phyloP scores from a whole-genome alignment of 257 asterid species.

The Solanum ahanhuiri region DNA sequence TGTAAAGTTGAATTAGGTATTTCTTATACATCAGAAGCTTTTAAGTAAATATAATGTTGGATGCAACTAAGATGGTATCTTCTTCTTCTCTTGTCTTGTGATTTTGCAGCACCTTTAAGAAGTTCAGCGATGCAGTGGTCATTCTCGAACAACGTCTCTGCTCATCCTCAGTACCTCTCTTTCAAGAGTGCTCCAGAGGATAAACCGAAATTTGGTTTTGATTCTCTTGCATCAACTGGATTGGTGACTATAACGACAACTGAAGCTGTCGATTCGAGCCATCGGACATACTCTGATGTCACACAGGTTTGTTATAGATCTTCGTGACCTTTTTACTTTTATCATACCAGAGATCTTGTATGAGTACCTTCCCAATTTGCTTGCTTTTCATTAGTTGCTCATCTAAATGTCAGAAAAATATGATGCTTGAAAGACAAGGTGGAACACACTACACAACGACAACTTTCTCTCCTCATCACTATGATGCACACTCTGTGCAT shows the following conservation, averaged over 20 bases:
- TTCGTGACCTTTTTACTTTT: neutral
- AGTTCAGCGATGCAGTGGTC: conserved; percentile 72
- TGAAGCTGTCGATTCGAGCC: conserved; percentile 29
- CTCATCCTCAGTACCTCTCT: conserved; percentile 41
- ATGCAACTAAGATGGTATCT: neutral
- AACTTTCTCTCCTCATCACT: neutral
- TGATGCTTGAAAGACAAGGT: neutral
- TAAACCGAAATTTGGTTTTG: conserved; percentile 41
- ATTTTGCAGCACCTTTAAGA: conserved; percentile 36
- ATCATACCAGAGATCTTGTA: neutral
- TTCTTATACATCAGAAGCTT: neutral
- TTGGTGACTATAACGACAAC: conserved; percentile 40
- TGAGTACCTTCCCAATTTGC: neutral
- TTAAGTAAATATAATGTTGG: neutral
- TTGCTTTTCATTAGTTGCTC: neutral
- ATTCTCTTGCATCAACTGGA: conserved; percentile 60
- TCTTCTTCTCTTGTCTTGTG: conserved; percentile 1
- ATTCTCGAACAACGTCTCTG: conserved; percentile 28
- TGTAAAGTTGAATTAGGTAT: neutral
- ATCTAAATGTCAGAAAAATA: conserved; percentile 1
- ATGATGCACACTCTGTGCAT: neutral
- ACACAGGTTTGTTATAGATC: conserved; percentile 27
- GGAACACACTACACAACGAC: neutral
- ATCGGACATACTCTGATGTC: conserved; percentile 17
- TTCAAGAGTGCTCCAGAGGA: conserved; percentile 24